These are phyloP conservation scores for Boletus vinaceobasis DNA, from an alignment of 768 basidiomycete genomes.

Conservation along the genomic window DNA sequence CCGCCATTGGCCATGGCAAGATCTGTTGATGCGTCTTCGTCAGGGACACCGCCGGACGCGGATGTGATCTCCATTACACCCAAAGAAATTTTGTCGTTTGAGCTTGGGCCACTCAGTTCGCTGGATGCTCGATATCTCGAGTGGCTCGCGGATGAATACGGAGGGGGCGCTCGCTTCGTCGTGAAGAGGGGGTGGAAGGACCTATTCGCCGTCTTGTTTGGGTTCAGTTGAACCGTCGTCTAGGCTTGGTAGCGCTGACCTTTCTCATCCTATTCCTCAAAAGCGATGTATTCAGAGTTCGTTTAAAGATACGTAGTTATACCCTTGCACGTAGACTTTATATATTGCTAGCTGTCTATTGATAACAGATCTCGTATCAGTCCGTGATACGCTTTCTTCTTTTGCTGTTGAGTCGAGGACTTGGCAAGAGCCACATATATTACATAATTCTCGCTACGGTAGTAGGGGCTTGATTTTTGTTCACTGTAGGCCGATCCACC, in stretches of 20 bases:
- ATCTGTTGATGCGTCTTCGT: neutral
- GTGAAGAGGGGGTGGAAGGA: slow-evolving; percentile 49
- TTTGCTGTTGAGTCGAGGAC: no score
- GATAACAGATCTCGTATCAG: no score
- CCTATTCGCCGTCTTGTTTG: slow-evolving; percentile 41
- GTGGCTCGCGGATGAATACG: slow-evolving; percentile 72
- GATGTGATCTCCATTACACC: slow-evolving; percentile 48
- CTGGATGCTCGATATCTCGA: slow-evolving; percentile 73
- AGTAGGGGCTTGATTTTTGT: no score
- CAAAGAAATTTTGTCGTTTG: slow-evolving; percentile 63
- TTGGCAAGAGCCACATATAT: no score
- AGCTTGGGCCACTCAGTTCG: slow-evolving; percentile 69
- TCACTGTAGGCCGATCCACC: no score
- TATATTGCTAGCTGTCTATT: no score
- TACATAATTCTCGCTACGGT: no score
- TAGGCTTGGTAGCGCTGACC: no score
- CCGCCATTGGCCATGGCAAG: slow-evolving; percentile 1
- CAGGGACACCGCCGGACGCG: slow-evolving; percentile 8
- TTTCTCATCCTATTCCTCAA: no score
- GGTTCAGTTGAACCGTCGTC: slow-evolving; percentile 31
- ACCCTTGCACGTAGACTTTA: neutral
- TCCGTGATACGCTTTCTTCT: no score
- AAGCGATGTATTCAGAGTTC: neutral
- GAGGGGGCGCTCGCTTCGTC: slow-evolving; percentile 37
- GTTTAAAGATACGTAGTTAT: neutral